Conservation (phyloP, 495 filamentous ascomycete genomes). For the Neurospora tetraspora region DNA sequence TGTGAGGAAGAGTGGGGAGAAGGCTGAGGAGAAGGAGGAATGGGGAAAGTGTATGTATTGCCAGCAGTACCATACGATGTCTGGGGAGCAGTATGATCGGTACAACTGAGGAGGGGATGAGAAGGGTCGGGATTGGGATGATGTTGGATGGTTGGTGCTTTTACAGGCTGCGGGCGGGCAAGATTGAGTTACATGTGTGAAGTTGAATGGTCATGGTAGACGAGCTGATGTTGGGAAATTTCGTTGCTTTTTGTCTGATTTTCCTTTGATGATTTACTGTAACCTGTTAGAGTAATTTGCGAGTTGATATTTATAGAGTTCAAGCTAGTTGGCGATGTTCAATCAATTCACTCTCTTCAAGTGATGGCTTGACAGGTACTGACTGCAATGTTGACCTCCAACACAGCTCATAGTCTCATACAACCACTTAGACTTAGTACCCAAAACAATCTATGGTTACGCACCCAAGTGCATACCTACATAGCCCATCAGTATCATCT, state of each 20-base stretch:
- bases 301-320: not conserved
- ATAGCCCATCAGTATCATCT: not conserved
- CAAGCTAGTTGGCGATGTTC: not conserved
- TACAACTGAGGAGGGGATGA: not conserved
- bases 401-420: not conserved
- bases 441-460: not conserved
- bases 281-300: not conserved
- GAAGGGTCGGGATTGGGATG: not conserved
- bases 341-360: not conserved
- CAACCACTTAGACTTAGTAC: not conserved
- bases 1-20: not conserved
- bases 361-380: not conserved
- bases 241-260: not conserved
- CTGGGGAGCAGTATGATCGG: not conserved
- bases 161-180: not conserved
- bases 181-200: not conserved
- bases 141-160: not conserved
- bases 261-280: not conserved
- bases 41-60: not conserved
- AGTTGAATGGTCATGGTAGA: not conserved
- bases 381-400: not conserved
- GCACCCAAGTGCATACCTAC: not conserved
- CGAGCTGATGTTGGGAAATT: not conserved
- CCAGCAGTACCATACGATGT: not conserved
- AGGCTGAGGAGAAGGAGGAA: not conserved